Conservation (phyloP, 2,329 filamentous ascomycete genomes). For the Trichophyton verrucosum region DNA sequence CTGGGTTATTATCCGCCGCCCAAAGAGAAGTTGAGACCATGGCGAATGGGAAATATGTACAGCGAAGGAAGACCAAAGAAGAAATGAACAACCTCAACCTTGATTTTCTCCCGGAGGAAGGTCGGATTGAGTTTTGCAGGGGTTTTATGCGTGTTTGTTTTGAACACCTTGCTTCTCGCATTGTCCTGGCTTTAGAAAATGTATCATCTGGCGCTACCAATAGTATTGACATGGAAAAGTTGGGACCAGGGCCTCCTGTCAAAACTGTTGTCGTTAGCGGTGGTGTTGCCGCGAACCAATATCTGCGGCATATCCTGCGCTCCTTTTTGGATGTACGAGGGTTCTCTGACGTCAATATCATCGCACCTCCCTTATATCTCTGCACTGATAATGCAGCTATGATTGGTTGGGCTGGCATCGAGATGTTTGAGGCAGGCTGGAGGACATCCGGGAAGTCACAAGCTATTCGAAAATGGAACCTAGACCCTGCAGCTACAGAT, state of each 20-base stretch:
- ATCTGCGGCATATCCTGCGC: slow-evolving; percentile 55
- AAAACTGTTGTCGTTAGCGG: slow-evolving; percentile 69
- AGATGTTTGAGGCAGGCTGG: slow-evolving; percentile 80
- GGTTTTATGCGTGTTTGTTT: slow-evolving; percentile 71
- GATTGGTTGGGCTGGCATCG: slow-evolving; percentile 86
- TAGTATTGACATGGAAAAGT: background rate
- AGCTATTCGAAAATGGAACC: slow-evolving; percentile 58
- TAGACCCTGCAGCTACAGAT: slow-evolving; percentile 50
- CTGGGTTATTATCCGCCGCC: slow-evolving; percentile 55
- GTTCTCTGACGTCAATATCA: slow-evolving; percentile 47
- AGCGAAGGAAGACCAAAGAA: slow-evolving; percentile 19
- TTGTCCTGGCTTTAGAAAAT: slow-evolving; percentile 54
- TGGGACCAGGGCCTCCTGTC: slow-evolving; percentile 20
- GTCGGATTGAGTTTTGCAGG: slow-evolving; percentile 57
- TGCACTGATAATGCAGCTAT: slow-evolving; percentile 97
- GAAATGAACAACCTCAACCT: slow-evolving; percentile 4
- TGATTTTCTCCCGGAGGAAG: slow-evolving; percentile 37
- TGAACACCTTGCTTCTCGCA: slow-evolving; percentile 68
- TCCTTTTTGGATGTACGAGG: slow-evolving; percentile 56
- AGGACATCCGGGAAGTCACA: slow-evolving; percentile 48
- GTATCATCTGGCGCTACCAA: slow-evolving; percentile 13
- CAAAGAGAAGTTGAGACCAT: slow-evolving; percentile 42
- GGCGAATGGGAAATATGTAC: slow-evolving; percentile 20
- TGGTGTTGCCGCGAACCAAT: slow-evolving; percentile 78
- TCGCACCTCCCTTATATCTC: slow-evolving; percentile 61